Evolutionary conservation across 306 rosid species (phyloP).

Genomic region (Luffa aegyptiaca): DNA sequence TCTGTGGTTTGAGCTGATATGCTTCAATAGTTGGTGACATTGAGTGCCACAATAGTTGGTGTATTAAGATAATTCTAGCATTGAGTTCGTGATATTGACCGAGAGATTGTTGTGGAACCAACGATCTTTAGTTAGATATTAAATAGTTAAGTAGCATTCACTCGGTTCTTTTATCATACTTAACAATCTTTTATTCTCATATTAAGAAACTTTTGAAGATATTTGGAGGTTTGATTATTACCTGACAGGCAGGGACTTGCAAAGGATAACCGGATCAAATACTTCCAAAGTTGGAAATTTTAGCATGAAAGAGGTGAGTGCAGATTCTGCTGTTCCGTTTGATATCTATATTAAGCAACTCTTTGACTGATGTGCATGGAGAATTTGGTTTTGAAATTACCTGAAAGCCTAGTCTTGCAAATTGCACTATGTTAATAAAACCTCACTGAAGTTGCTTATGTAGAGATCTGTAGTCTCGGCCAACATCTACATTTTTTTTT

Average conservation of each 20-base stretch:
- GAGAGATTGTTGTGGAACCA: neutral
- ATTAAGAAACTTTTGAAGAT: conserved; percentile 11
- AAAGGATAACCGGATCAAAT: conserved; percentile 52
- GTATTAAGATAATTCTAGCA: too few species aligned
- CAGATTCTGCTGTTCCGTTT: neutral
- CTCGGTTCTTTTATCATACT: neutral
- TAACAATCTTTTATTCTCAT: neutral
- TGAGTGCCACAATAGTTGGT: too few species aligned
- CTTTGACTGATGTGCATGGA: neutral
- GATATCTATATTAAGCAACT: neutral
- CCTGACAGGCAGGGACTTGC: conserved; percentile 97
- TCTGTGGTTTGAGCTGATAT: neutral
- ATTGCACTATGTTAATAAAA: too few species aligned
- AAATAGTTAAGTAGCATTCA: neutral
- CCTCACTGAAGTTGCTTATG: too few species aligned
- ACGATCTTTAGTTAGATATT: neutral
- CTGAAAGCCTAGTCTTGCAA: neutral
- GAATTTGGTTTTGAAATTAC: too few species aligned
- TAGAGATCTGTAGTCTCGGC: too few species aligned
- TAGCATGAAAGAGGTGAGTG: conserved; percentile 46
- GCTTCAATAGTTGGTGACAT: neutral
- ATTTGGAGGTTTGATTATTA: conserved; percentile 44
- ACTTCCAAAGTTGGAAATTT: conserved; percentile 58
- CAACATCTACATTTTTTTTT: too few species aligned
- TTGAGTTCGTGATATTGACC: too few species aligned